Evolutionary conservation across 768 basidiomycete species (phyloP), one percentile per base, ranked within the genome.

Genomic region (Amanita phalloides): DNA sequence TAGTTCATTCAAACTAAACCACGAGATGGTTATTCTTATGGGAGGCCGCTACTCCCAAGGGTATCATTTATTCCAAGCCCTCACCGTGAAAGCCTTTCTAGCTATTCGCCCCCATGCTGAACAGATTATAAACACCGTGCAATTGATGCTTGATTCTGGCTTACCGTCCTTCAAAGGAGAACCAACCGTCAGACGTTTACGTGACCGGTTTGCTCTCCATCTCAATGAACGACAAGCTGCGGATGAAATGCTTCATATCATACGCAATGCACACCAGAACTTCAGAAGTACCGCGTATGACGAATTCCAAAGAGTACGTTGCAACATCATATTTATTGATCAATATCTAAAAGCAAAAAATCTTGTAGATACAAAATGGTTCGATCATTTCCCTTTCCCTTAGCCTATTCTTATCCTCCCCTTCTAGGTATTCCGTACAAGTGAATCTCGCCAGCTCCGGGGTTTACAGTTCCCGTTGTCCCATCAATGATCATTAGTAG

Each of bases 1-100:
- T 0, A 87, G 75, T 63, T 95, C 92, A 9, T 99, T 99, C 82
- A 99, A 99, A 69, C 78, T 99, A 45, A 96, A 91, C 54, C 94
- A 97, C 64, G 96, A 99, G 66, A 99, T 99, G 96, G 88, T 98
- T 14, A 77, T 88, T 11, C 71, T 98, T 30, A 99, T 99, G 96
- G 96, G 96, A 45, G 96, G 96, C 8, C 78, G 88, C 57, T 78
- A 87, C 62, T 94, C 91, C 1, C 89, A 94, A 67, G 96, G 96
- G 17, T 99, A 95, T 67, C 84, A 86, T 51, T 77, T 92, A 36
- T 99, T 98, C 74, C 86, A 89, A 60, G 89, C 90, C 61, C 79
- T 99, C 33, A 90, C 90, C 3, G 82, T 98, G 58, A 96, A 97
- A 66, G 94, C 90, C 1, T 99, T 99, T 77, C 79, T 99, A 39